These are phyloP conservation scores for Carallia brachiata DNA, from an alignment of 345 rosid species.

Conservation along the genomic window DNA sequence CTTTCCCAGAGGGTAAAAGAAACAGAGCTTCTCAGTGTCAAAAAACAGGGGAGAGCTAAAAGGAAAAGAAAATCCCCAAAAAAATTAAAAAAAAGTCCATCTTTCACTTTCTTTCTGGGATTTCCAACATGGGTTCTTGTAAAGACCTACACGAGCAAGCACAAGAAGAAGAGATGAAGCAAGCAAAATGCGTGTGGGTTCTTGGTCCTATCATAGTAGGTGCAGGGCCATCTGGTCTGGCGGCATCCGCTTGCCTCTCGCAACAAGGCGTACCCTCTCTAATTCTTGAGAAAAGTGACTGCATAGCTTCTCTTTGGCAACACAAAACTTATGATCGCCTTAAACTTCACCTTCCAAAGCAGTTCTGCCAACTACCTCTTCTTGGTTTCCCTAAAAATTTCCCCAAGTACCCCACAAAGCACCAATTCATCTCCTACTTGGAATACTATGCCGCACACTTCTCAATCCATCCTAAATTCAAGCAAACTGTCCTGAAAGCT, in stretches of 20 bases:
- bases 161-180: neutral
- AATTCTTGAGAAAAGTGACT: constrained; percentile 66
- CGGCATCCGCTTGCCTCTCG: constrained; percentile 70
- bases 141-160: constrained; percentile 18
- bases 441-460: constrained; percentile 68
- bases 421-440: constrained; percentile 67
- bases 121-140: constrained; percentile 43
- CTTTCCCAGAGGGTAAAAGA: neutral
- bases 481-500: constrained; percentile 53
- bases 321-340: constrained; percentile 76
- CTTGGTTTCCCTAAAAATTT: constrained; percentile 56
- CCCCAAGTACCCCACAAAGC: constrained; percentile 76
- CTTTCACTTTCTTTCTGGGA: constrained; percentile 1
- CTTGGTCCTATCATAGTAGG: constrained; percentile 74
- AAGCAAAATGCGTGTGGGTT: constrained; percentile 27
- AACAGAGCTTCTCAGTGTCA: constrained; percentile 26
- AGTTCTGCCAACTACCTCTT: constrained; percentile 78
- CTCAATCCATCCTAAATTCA: constrained; percentile 58
- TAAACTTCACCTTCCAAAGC: constrained; percentile 84
- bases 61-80: constrained; percentile 1
- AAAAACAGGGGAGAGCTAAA: constrained; percentile 20
- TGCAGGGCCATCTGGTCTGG: constrained; percentile 92
- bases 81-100: neutral
- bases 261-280: constrained; percentile 60
- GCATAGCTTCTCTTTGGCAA: constrained; percentile 88